Percentiles rank a stretch among this genome's conserved stretches.
phyloP scores from a whole-genome alignment of 2,329 filamentous ascomycete species.

The Corniculantispora saksenae region DNA sequence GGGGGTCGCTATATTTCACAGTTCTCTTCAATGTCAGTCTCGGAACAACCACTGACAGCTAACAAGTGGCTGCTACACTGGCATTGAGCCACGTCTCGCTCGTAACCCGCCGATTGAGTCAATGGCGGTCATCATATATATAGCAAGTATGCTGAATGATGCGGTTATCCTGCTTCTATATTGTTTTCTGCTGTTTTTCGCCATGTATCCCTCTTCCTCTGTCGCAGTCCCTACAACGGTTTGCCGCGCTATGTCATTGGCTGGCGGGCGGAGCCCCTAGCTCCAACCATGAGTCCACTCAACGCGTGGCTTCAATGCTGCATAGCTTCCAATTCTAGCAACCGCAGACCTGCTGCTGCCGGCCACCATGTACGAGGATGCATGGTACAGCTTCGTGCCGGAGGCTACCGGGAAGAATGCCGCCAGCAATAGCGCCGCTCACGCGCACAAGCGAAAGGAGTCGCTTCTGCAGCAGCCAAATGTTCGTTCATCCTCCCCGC shows the following conservation, averaged over 20 bases:
- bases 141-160: no score
- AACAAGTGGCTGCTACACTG: no score
- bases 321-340: constrained; percentile 20
- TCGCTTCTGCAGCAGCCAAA: constrained; percentile 69
- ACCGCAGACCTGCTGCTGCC: constrained; percentile 16
- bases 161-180: no score
- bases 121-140: no score
- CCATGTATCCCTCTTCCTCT: no score
- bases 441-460: constrained; percentile 65
- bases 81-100: no score
- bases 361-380: constrained; percentile 72
- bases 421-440: constrained; percentile 42
- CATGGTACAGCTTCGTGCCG: constrained; percentile 78
- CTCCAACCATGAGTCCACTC: constrained; percentile 7
- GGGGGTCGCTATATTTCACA: no score
- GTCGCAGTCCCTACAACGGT: no score
- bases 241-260: not conserved
- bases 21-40: no score
- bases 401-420: constrained; percentile 56
- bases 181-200: no score
- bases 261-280: constrained; percentile 7
- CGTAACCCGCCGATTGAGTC: no score
- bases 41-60: no score
- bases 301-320: constrained; percentile 13
- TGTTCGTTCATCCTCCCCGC: constrained; percentile 42